Percentiles rank a stretch among this genome's conserved stretches.
These are phyloP conservation scores for Centaurea solstitialis DNA, from an alignment of 129 eudicot genomes.

Conservation along the genomic window DNA sequence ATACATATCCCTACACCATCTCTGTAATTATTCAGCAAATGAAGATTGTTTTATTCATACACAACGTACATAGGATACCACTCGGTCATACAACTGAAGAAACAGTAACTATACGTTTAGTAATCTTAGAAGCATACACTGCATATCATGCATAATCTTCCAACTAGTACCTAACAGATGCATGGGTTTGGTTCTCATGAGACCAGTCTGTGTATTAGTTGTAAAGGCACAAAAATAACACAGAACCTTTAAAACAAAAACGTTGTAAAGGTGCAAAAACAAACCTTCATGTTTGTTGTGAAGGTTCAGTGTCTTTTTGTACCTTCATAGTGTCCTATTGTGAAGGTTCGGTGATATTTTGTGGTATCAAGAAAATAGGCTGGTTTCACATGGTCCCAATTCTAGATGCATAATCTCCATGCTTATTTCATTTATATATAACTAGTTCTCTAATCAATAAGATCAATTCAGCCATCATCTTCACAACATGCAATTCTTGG, in stretches of 20 bases:
- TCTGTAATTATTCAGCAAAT: neutral
- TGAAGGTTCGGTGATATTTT: neutral
- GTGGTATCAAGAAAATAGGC: no score
- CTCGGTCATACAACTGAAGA: neutral
- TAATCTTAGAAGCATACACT: neutral
- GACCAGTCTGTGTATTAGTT: no score
- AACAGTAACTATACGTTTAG: neutral
- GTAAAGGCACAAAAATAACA: neutral
- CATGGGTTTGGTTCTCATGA: neutral
- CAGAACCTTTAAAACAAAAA: neutral
- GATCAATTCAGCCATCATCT: neutral
- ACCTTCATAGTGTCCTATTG: neutral
- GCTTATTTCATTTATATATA: conserved; percentile 17
- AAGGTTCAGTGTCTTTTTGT: neutral
- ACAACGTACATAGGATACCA: conserved; percentile 24
- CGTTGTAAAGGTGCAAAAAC: neutral
- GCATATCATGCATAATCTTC: neutral
- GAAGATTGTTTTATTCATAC: conserved; percentile 23
- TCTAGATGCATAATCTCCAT: conserved; percentile 12
- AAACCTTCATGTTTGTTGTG: neutral
- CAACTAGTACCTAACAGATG: no score
- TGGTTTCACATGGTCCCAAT: neutral
- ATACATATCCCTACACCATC: neutral
- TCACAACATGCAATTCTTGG: neutral
- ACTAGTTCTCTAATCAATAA: neutral